phyloP scores from a whole-genome alignment of 1,284 basidiomycete genomes.

The Cryptococcus sp. region DNA sequence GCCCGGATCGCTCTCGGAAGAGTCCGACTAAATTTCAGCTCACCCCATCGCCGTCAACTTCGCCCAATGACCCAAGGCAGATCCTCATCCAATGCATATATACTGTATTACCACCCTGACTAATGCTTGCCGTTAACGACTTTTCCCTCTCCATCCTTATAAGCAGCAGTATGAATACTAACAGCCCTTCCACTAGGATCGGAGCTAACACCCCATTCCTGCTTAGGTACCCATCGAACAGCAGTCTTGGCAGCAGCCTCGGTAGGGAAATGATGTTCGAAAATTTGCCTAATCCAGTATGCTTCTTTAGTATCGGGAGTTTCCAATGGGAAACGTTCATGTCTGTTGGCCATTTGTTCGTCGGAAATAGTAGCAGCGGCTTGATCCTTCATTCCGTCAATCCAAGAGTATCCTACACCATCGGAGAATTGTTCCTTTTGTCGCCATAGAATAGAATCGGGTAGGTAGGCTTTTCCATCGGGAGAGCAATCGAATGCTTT shows the following conservation, averaged over 20 bases:
- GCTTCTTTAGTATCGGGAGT: slow-evolving; percentile 97
- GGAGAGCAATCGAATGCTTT: slow-evolving; percentile 93
- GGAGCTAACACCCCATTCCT: slow-evolving; percentile 91
- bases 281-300: slow-evolving; percentile 90
- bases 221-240: slow-evolving; percentile 87
- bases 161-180: slow-evolving; percentile 91
- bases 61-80: no score
- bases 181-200: slow-evolving; percentile 96
- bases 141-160: slow-evolving; percentile 43
- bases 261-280: slow-evolving; percentile 82
- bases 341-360: slow-evolving; percentile 69
- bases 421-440: slow-evolving; percentile 99
- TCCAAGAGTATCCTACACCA: slow-evolving; percentile 99
- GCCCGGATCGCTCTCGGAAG: no score
- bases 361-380: slow-evolving; percentile 73
- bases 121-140: not conserved
- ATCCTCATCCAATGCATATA: not conserved
- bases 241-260: slow-evolving; percentile 87
- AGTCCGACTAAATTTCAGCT: no score
- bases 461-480: slow-evolving; percentile 83
- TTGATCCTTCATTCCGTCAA: slow-evolving; percentile 96
- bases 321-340: slow-evolving; percentile 71
- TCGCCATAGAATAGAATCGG: slow-evolving; percentile 91
- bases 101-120: not conserved
- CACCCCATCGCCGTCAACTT: no score